Percentiles rank a stretch among this genome's conserved stretches.
These are phyloP conservation scores for Barnettozyma sp. DNA, from an alignment of 805 yeast species.

Conservation along the genomic window DNA sequence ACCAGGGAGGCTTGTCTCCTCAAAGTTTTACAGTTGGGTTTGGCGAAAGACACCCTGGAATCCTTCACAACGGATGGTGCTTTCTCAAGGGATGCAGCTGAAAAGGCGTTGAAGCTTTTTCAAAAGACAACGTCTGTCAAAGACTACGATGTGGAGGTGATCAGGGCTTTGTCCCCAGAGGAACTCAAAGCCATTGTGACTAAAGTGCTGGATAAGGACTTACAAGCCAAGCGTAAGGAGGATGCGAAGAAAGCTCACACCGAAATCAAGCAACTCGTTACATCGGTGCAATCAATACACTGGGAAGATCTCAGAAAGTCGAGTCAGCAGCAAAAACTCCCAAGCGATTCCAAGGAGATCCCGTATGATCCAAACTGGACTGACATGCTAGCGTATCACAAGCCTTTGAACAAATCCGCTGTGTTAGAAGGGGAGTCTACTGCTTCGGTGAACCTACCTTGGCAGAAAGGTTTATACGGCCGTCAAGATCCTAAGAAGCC, in stretches of 20 bases:
- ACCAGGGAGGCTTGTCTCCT: constrained; percentile 17
- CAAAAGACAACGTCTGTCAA: constrained; percentile 14
- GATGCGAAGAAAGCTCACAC: constrained; percentile 26
- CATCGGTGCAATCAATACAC: constrained; percentile 20
- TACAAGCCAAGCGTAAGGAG: constrained; percentile 22
- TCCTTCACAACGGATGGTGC: constrained; percentile 7
- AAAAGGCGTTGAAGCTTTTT: constrained; percentile 20
- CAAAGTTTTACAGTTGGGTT: constrained; percentile 15
- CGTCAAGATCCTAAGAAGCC: constrained; percentile 69
- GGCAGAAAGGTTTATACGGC: constrained; percentile 79
- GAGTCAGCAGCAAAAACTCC: constrained; percentile 26
- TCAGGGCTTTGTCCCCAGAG: constrained; percentile 12
- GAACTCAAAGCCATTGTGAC: constrained; percentile 9
- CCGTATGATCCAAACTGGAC: constrained; percentile 49
- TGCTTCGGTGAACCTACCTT: constrained; percentile 59
- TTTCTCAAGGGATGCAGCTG: constrained; percentile 18
- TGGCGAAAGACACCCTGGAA: constrained; percentile 13
- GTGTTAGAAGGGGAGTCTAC: constrained; percentile 43
- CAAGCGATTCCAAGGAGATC: constrained; percentile 23
- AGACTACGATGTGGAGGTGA: constrained; percentile 11
- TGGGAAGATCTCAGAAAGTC: constrained; percentile 26
- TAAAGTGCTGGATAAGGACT: constrained; percentile 10
- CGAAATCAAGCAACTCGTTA: constrained; percentile 20
- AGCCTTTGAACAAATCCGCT: constrained; percentile 37
- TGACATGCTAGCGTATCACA: constrained; percentile 35